Percentiles rank a stretch among this genome's conserved stretches.
Conservation (phyloP, 805 yeast species). For the Yueomyces sinensis region DNA sequence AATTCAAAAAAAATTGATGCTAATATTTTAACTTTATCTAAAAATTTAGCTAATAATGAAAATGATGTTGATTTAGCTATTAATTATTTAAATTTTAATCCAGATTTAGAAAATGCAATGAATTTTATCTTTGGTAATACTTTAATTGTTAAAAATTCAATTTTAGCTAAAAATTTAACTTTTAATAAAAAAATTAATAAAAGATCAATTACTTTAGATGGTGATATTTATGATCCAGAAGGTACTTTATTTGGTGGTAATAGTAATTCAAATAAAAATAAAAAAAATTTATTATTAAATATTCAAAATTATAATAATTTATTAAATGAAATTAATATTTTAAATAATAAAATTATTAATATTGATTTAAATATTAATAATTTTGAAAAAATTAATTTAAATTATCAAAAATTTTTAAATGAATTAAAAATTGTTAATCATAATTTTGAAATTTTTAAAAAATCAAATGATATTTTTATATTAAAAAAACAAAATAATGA, state of each 20-base stretch:
- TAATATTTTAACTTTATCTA: conserved; percentile 49
- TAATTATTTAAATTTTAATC: conserved; percentile 62
- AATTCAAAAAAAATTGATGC: conserved; percentile 42
- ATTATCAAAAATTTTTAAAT: conserved; percentile 44
- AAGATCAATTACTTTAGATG: conserved; percentile 79
- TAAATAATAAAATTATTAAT: conserved; percentile 31
- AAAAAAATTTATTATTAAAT: conserved; percentile 44
- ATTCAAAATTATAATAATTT: conserved; percentile 52
- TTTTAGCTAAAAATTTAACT: conserved; percentile 79
- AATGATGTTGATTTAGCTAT: conserved; percentile 83
- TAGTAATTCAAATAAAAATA: conserved; percentile 42
- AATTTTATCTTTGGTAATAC: conserved; percentile 82
- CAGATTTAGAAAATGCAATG: conserved; percentile 69
- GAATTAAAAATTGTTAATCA: conserved; percentile 45
- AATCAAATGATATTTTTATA: conserved; percentile 42
- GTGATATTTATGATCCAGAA: conserved; percentile 91
- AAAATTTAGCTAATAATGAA: conserved; percentile 62
- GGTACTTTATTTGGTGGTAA: conserved; percentile 97
- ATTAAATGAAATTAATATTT: conserved; percentile 25
- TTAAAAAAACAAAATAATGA: conserved; percentile 38
- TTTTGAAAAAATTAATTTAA: conserved; percentile 31
- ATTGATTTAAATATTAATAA: conserved; percentile 29
- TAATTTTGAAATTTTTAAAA: conserved; percentile 41
- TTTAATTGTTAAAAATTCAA: conserved; percentile 77
- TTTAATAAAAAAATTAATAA: conserved; percentile 71